Conservation (phyloP, 192 early-diverging fungal species). For the Allomyces macrogynus region DNA sequence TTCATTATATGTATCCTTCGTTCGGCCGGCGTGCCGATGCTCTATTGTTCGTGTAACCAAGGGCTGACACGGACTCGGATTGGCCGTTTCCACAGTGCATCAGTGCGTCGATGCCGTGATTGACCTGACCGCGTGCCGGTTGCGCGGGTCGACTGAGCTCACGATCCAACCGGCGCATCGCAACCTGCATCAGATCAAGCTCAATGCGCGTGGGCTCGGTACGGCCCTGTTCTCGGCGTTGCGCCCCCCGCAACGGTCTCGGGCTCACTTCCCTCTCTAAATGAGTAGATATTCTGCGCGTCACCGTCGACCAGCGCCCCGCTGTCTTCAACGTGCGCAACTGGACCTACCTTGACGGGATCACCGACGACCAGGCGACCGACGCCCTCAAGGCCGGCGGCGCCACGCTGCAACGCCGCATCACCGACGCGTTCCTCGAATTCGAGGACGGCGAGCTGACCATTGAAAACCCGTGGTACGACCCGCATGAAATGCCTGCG, state of each 20-base stretch:
- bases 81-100: neutral
- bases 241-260: no score
- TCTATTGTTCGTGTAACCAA: no score
- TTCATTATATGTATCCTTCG: no score
- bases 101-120: neutral
- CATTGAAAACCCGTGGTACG: neutral
- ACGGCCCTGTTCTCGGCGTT: neutral
- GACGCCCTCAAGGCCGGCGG: neutral
- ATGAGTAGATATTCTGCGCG: neutral
- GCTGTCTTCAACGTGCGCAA: neutral
- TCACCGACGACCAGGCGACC: neutral
- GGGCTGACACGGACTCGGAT: no score
- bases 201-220: neutral
- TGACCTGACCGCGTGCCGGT: neutral
- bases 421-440: neutral
- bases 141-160: neutral
- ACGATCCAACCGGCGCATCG: neutral
- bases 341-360: neutral
- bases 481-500: neutral
- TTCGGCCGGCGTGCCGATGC: no score
- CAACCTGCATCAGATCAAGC: neutral
- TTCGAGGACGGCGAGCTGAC: neutral
- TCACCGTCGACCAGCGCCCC: neutral
- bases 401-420: neutral
- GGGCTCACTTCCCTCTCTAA: neutral